phyloP scores from a whole-genome alignment of 148 eudicot genomes.

The Rhododendron mucronatum region DNA sequence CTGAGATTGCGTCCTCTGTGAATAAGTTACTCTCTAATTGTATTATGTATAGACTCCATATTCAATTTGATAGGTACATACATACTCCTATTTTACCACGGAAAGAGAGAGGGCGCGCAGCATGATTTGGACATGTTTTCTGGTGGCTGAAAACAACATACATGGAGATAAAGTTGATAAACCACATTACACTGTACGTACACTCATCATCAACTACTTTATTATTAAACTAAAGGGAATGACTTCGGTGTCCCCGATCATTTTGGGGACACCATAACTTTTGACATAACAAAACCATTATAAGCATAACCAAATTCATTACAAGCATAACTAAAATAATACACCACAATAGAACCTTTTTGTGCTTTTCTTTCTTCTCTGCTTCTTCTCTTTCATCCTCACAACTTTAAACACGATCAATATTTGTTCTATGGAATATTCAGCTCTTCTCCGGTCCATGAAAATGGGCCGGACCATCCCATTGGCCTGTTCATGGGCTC shows the following conservation, averaged over 20 bases:
- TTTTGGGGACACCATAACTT: too few relatives aligned
- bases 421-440: neutral
- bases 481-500: too few relatives aligned
- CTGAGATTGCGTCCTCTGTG: too few relatives aligned
- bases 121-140: neutral
- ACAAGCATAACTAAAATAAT: neutral
- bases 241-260: too few relatives aligned
- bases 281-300: too few relatives aligned
- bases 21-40: too few relatives aligned
- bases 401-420: neutral
- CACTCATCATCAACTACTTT: neutral
- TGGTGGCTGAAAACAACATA: neutral
- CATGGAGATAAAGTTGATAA: neutral
- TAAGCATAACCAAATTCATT: too few relatives aligned
- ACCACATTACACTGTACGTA: neutral
- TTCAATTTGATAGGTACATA: too few relatives aligned
- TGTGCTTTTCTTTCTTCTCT: neutral
- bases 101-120: neutral
- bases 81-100: neutral
- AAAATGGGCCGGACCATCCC: too few relatives aligned
- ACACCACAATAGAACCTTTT: neutral
- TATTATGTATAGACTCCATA: too few relatives aligned
- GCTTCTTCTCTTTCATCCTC: neutral
- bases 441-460: neutral
- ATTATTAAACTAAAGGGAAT: neutral